Evolutionary conservation across 495 filamentous ascomycete species (phyloP), one percentile per base, ranked within the genome.

Genomic region (Astrothelium subdiscretum): DNA sequence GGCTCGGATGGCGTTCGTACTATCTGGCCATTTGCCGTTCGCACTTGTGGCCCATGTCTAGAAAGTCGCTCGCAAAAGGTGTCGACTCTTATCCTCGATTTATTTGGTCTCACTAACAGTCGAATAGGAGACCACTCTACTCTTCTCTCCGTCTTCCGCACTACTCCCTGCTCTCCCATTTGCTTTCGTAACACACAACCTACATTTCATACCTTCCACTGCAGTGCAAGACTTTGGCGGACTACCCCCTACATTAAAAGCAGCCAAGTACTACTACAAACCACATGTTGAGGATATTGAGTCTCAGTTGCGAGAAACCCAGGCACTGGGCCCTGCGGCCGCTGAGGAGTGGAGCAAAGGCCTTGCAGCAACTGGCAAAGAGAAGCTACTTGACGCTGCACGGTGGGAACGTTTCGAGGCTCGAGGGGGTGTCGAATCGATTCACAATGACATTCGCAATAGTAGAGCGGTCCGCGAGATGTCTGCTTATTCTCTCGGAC

Each of bases 321-420:
- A 79, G 60, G 73, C 75, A 11, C 79, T 85, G 68, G 86, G 86
- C 24, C 61, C 75, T 3, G 84, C 84, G 18, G 79, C 84, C 10
- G 78, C 80, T 20, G 84, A 86, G 52, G 87, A 90, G 70, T 92
- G 88, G 88, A 71, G 84, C 5, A 90, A 89, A 71, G 87, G 87
- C 13, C 78, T 91, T 2, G 79, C 80, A 43, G 71, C 64, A 12
- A 78, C 80, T 61, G 84, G 87, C n/a, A 81, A 79, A 62, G 76
- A 82, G 32, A 60, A 75, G 20, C 77, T 80, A 40, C 73, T 76
- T 27, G 83, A 89, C 65, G 75, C 81, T 22, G 74, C 78, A 24
- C 82, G 84, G 31, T 90, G 88, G 83, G 88, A 91, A 68, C 83
- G 80, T 59, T 91, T 84, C 80, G 84, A 86, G 60, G 24, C 48